Evolutionary conservation across 2,329 filamentous ascomycete genomes (phyloP).

Genomic region (Diaporthe caulivora): DNA sequence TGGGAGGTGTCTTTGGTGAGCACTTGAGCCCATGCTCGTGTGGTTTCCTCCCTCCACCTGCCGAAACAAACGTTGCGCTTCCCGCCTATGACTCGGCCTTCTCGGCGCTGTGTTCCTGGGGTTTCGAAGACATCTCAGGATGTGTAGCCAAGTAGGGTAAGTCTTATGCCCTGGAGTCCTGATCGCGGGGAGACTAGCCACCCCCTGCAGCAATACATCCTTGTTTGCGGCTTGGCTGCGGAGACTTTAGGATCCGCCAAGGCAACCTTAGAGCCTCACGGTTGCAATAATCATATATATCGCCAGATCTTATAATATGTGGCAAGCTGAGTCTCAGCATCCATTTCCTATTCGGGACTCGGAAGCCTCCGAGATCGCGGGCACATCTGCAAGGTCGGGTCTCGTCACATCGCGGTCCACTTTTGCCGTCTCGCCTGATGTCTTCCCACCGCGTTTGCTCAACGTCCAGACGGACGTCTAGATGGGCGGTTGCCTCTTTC

Average conservation of each 20-base stretch:
- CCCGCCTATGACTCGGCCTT: neutral
- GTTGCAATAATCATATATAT: neutral
- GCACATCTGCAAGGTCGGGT: neutral
- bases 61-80: constrained; percentile 15
- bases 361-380: neutral
- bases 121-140: constrained; percentile 1
- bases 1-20: neutral
- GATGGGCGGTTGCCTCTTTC: constrained; percentile 7
- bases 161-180: neutral
- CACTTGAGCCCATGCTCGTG: neutral
- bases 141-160: neutral
- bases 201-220: constrained; percentile 4
- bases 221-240: neutral
- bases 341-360: neutral
- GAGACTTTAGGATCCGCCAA: neutral
- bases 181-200: neutral
- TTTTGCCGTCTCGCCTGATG: constrained; percentile 17
- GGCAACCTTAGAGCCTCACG: constrained; percentile 7
- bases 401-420: constrained; percentile 11
- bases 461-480: constrained; percentile 15
- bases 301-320: neutral
- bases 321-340: neutral
- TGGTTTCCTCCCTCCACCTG: neutral
- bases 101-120: neutral
- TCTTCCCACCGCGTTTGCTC: neutral